Base-by-base conservation (phyloP, 208 protist species). In the Crithidia brevicula region DNA sequence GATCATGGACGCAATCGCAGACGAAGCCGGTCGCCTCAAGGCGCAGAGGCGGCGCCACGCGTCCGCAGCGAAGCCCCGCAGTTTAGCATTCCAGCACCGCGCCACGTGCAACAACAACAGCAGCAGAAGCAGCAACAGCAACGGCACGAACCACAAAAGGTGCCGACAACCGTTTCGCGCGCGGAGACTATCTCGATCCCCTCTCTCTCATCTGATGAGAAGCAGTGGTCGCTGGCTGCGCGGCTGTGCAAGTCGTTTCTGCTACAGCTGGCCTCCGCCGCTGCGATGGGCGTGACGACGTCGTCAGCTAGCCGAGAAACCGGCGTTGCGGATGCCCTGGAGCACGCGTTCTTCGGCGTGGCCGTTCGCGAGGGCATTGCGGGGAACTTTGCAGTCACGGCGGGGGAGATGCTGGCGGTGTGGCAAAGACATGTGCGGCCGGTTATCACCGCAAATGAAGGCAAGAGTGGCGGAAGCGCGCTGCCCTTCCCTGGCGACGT, bases 311-410 rank as follows among this genome's bases (percentile, higher is more conserved):
- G 52, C n/a, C 36, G 40, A 6, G 73, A 80, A 15, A 73, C 79
- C 43, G 71, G 59, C 34, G 67, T 65, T 2, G 69, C 65, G 3
- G 68, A 71, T 33, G 51, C 67, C 45, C 50, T 89, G 47, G 82
- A 88, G 20, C 64, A 75, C 7, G 86, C 78, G 1, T 89, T 88
- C 33, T 91, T 91, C 67, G 84, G 80, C 9, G 76, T 79, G 1
- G 83, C 81, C 11, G 84, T 71, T 4, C 49, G 65, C 52, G 67
- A 72, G 36, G 86, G 70, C 57, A 72, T 78, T 22, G 16, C 53
- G 51, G 71, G 66, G 13, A 47, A 83, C 53, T 88, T 86, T 60
- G 20, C 58, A 8, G 54, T 27, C 7, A 79, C 72, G 5, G 67
- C 84, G 13, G 63, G 74, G 5, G 81, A 91, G 67, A 81, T 94